Percentiles rank a stretch among this genome's conserved stretches.
Evolutionary conservation across 495 filamentous ascomycete species (phyloP).

Genomic region (Aspergillus kassunensis): DNA sequence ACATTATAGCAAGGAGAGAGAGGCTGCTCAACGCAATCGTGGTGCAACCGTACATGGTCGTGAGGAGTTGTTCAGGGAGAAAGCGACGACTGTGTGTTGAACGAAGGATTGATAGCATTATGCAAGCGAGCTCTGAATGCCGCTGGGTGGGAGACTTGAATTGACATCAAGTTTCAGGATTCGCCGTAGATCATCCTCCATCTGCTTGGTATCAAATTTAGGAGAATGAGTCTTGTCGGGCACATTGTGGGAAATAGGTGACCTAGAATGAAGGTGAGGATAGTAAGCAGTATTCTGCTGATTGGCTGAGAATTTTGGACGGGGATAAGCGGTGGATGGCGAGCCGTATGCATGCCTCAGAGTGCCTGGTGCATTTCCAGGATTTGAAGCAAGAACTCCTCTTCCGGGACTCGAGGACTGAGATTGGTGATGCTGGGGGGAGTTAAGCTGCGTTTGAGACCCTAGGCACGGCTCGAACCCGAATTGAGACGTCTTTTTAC

Average conservation of each 20-base stretch:
- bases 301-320: conserved; percentile 6
- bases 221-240: conserved; percentile 24
- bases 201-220: conserved; percentile 38
- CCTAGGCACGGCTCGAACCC: conserved; percentile 15
- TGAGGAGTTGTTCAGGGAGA: not conserved
- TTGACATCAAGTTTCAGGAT: conserved; percentile 48
- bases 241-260: conserved; percentile 21
- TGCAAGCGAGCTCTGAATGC: conserved; percentile 39
- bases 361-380: conserved; percentile 9
- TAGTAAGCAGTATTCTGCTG: conserved; percentile 15
- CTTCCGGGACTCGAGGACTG: conserved; percentile 24
- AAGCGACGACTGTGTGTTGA: conserved; percentile 7
- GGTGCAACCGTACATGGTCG: not conserved
- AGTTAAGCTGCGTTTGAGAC: conserved; percentile 11
- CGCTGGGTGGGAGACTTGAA: conserved; percentile 24
- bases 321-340: conserved; percentile 8
- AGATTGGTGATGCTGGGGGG: conserved; percentile 18
- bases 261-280: conserved; percentile 24
- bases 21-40: conserved; percentile 1
- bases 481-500: conserved; percentile 1
- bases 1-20: not conserved
- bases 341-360: conserved; percentile 9
- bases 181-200: conserved; percentile 53
- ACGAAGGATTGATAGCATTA: conserved; percentile 12
- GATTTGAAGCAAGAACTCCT: conserved; percentile 20